phyloP scores from a whole-genome alignment of 768 basidiomycete genomes.

The Boletellus emodensis region DNA sequence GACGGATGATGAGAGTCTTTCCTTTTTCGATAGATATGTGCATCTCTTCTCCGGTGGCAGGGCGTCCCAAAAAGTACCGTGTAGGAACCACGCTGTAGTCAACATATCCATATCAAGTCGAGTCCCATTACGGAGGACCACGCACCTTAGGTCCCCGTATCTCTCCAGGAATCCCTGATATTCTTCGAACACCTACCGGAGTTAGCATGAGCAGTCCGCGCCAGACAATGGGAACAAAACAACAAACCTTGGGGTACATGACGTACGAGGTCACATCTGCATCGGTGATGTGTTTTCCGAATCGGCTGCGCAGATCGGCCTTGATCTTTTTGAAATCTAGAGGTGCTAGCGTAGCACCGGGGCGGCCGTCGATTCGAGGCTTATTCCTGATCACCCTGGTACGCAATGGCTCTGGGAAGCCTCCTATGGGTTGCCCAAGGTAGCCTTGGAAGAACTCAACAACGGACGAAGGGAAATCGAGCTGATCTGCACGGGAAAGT shows the following conservation, averaged over 20 bases:
- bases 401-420: constrained; percentile 97
- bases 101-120: constrained; percentile 12
- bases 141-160: constrained; percentile 90
- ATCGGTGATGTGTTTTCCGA: constrained; percentile 92
- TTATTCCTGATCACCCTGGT: constrained; percentile 89
- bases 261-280: constrained; percentile 91
- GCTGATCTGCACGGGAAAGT: constrained; percentile 74
- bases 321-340: constrained; percentile 97
- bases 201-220: constrained; percentile 11
- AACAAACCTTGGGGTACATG: constrained; percentile 94
- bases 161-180: constrained; percentile 93
- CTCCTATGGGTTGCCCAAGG: constrained; percentile 95
- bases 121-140: constrained; percentile 7
- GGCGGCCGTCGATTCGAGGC: constrained; percentile 89
- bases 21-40: constrained; percentile 94
- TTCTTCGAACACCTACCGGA: constrained; percentile 86
- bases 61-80: constrained; percentile 93
- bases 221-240: constrained; percentile 5
- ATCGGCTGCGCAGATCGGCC: constrained; percentile 86
- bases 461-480: constrained; percentile 97
- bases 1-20: constrained; percentile 92
- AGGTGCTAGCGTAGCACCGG: constrained; percentile 82
- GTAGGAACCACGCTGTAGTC: constrained; percentile 83
- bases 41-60: constrained; percentile 92
- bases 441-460: constrained; percentile 99